Base-by-base conservation (phyloP, 495 filamentous ascomycete species). In the Neurospora tetrasperma region DNA sequence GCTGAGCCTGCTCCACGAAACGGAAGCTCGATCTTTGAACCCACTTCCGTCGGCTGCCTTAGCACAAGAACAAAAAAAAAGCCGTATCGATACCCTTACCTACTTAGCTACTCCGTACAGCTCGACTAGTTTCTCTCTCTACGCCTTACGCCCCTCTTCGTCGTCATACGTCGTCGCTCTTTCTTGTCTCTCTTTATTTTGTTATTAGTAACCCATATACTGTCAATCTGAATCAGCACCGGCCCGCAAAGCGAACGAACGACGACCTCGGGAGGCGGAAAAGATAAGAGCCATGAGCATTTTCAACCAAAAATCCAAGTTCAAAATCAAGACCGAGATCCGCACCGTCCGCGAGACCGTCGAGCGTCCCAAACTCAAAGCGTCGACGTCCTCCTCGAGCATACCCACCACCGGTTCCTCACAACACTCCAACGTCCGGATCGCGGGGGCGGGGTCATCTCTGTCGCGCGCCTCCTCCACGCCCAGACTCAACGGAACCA, bases 281-380 rank as follows among this genome's bases (percentile, higher is more conserved):
- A 66, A 41, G 72, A n/a, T 23, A 10, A 71, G 20, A 44, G 73
- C 69, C 31, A 80, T 80, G 79, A 79, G 78, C 69, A 80, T 80
- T 70, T 79, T 80, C 75, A 80, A 79, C 74, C 78, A 80, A 75
- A 81, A 80, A 73, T 81, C 80, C 42, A 81, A 80, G 73, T 80
- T 80, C 76, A 77, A 77, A 70, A 72, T 79, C 72, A 78, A 80
- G 48, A 77, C 79, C 73, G 77, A 79, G 42, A 73, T 80, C 42
- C 76, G 75, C 71, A 76, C 76, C 35, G 74, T 81, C 38, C 76
- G 75, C 41, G 73, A 79, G 43, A 74, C 76, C 41, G 77, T 80
- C 73, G 76, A 70, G 39, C 72, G 73, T 43, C 20, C 74, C 78
- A 9, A 70, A 54, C 9, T 73, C 71, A 48, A 77, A 74, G 42